These are phyloP conservation scores for Citrus inodora DNA, from an alignment of 345 rosid species.

Conservation along the genomic window DNA sequence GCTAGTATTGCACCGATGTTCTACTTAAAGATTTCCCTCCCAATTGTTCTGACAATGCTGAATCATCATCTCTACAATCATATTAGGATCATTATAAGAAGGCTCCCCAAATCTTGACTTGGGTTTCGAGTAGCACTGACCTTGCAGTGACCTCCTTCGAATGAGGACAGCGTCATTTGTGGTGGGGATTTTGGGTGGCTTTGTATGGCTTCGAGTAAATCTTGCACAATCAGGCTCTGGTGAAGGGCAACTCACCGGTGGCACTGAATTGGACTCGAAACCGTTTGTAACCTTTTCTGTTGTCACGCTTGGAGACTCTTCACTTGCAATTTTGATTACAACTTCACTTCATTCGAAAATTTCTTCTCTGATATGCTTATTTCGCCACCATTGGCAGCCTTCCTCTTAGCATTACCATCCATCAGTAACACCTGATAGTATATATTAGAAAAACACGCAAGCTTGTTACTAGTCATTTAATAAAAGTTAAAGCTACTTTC, in stretches of 20 bases:
- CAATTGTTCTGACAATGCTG: too few relatives aligned
- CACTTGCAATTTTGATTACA: slow-evolving; percentile 48
- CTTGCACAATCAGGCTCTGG: slow-evolving; percentile 35
- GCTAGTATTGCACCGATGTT: too few relatives aligned
- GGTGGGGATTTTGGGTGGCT: slow-evolving; percentile 60
- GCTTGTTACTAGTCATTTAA: too few relatives aligned
- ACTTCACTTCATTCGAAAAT: too few relatives aligned
- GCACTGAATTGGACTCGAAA: slow-evolving; percentile 25
- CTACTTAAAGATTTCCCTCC: too few relatives aligned
- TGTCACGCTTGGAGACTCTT: slow-evolving; percentile 25
- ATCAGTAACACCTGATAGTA: too few relatives aligned
- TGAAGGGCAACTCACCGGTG: slow-evolving; percentile 34
- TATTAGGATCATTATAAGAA: slow-evolving; percentile 33
- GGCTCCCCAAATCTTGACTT: slow-evolving; percentile 83
- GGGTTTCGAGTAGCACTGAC: slow-evolving; percentile 65
- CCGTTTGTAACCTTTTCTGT: slow-evolving; percentile 21
- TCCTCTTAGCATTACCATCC: too few relatives aligned
- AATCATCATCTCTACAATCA: too few relatives aligned
- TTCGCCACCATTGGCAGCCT: too few relatives aligned
- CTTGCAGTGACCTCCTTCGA: slow-evolving; percentile 46
- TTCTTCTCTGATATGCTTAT: too few relatives aligned
- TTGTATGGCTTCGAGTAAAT: slow-evolving; percentile 37
- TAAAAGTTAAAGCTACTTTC: too few relatives aligned
- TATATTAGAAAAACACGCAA: too few relatives aligned
- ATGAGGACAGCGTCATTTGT: slow-evolving; percentile 31